phyloP scores from a whole-genome alignment of 2,329 filamentous ascomycete species.

The Zasmidium cellare region DNA sequence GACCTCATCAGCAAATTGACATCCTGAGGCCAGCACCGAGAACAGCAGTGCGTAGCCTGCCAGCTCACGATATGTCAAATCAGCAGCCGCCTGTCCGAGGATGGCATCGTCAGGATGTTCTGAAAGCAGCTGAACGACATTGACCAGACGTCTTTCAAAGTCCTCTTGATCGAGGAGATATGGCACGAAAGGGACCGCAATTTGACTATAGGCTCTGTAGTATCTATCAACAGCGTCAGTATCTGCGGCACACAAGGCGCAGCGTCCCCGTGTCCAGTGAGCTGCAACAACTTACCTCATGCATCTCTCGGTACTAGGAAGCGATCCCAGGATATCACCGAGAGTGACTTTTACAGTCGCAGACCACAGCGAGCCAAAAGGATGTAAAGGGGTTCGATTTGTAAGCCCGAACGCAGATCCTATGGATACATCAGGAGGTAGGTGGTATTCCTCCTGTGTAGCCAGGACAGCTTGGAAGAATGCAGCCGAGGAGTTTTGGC shows the following conservation, averaged over 20 bases:
- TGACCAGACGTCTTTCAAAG: slow-evolving; percentile 5
- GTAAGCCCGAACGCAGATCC: slow-evolving; percentile 8
- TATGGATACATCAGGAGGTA: slow-evolving; percentile 2
- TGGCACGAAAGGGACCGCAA: slow-evolving; percentile 6
- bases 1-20: slow-evolving; percentile 6
- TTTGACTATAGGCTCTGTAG: slow-evolving; percentile 5
- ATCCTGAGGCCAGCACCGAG: slow-evolving; percentile 7
- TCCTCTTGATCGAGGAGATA: slow-evolving; percentile 3
- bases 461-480: slow-evolving; percentile 4
- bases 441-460: not conserved
- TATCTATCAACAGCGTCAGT: slow-evolving; percentile 1
- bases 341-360: slow-evolving; percentile 5
- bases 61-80: slow-evolving; percentile 2
- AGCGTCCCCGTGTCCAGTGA: too few relatives aligned
- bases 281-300: too few relatives aligned
- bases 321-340: slow-evolving; percentile 5
- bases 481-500: slow-evolving; percentile 3
- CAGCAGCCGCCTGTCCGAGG: not conserved
- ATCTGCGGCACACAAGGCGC: too few relatives aligned
- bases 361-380: slow-evolving; percentile 9
- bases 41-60: slow-evolving; percentile 9
- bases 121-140: not conserved
- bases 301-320: slow-evolving; percentile 9
- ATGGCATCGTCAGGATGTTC: not conserved
- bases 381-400: slow-evolving; percentile 7